Percentiles rank a stretch among this genome's conserved stretches.
These are phyloP conservation scores for Adiantum capillusveneris DNA, from an alignment of 75 land plant genomes.

Conservation along the genomic window DNA sequence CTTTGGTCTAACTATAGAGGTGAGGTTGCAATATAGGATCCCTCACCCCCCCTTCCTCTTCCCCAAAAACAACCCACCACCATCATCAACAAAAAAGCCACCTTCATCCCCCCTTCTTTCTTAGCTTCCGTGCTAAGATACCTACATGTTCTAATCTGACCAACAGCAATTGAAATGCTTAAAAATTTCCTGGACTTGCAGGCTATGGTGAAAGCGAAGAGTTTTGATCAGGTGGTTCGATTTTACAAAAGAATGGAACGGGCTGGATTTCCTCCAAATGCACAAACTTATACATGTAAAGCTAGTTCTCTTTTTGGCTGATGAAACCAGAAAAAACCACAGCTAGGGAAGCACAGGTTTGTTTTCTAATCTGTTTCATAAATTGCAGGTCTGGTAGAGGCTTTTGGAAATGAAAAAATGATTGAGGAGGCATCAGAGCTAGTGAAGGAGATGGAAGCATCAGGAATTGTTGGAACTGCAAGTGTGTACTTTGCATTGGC, in stretches of 20 bases:
- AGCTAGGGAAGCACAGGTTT: too few relatives aligned
- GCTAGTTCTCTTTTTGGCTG: not conserved
- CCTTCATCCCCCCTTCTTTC: too few relatives aligned
- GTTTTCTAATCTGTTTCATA: not conserved
- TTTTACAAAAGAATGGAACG: slow-evolving; percentile 52
- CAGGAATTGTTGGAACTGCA: slow-evolving; percentile 66
- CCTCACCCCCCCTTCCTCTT: too few relatives aligned
- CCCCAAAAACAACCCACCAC: too few relatives aligned
- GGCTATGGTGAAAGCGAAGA: slow-evolving; percentile 82
- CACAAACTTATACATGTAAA: slow-evolving; percentile 63
- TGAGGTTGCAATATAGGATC: too few relatives aligned
- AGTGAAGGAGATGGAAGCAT: slow-evolving; percentile 65
- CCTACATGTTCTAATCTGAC: not conserved
- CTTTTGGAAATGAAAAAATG: slow-evolving; percentile 61
- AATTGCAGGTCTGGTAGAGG: slow-evolving; percentile 52
- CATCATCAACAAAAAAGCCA: too few relatives aligned
- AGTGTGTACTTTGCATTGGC: slow-evolving; percentile 80
- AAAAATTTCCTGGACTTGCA: slow-evolving; percentile 7
- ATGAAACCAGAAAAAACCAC: too few relatives aligned
- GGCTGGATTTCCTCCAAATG: slow-evolving; percentile 45
- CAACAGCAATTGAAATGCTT: not conserved
- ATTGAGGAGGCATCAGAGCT: slow-evolving; percentile 49
- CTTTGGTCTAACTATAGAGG: slow-evolving; percentile 94
- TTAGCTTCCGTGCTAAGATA: too few relatives aligned
- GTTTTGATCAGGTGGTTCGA: slow-evolving; percentile 48